A percentile compares a stretch with the other conserved stretches of the same genome.
Evolutionary conservation across 495 filamentous ascomycete genomes (phyloP).

Genomic region (Chlorociboria aeruginascens): DNA sequence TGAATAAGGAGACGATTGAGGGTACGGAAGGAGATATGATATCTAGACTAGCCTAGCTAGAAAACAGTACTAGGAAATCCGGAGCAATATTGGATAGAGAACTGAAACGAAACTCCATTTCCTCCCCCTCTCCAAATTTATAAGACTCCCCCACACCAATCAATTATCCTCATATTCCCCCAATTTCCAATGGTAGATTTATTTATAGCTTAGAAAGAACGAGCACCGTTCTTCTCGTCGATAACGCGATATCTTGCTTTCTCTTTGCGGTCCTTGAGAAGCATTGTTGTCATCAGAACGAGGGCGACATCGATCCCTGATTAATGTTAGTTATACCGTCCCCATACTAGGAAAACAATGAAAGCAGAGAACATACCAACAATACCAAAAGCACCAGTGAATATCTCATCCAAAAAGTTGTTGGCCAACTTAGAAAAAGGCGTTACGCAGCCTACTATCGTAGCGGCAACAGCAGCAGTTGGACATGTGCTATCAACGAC

Average conservation of each 20-base stretch:
- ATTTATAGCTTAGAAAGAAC: conserved; percentile 9
- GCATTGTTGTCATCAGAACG: conserved; percentile 51
- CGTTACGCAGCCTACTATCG: conserved; percentile 50
- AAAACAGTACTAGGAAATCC: not conserved
- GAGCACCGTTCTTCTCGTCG: conserved; percentile 52
- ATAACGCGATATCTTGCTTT: conserved; percentile 56
- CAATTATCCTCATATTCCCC: no score
- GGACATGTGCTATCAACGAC: conserved; percentile 47
- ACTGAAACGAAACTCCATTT: not conserved
- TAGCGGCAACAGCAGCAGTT: conserved; percentile 48
- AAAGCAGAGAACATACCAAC: conserved; percentile 32
- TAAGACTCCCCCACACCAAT: not conserved
- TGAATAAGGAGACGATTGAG: no score
- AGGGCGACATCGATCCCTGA: conserved; percentile 27
- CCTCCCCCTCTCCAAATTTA: not conserved
- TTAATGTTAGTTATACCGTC: conserved; percentile 7
- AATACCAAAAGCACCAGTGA: conserved; percentile 64
- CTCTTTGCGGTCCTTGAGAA: conserved; percentile 63
- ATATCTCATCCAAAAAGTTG: conserved; percentile 55
- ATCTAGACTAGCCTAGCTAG: not conserved
- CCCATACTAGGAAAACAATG: not conserved
- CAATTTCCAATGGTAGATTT: not conserved
- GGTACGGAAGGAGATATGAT: not conserved
- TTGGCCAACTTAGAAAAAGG: conserved; percentile 53
- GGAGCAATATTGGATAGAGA: not conserved